Conservation (phyloP, 2,329 filamentous ascomycete species). For the Ophiosphaerella narmari region DNA sequence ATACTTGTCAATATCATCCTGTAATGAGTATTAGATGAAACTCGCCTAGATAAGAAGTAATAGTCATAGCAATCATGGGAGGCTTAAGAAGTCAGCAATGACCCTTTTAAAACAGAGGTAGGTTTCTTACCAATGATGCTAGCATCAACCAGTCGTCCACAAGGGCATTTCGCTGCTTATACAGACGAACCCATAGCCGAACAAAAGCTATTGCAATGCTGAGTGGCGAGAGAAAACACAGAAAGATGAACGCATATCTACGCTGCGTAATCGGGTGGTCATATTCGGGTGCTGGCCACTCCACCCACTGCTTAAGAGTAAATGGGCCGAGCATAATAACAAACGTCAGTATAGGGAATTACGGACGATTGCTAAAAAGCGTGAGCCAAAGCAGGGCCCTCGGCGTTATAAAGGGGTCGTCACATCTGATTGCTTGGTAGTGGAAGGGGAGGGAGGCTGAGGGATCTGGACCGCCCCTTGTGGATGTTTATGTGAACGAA, state of each 20-base stretch:
- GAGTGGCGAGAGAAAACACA: constrained; percentile 11
- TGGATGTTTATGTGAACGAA: too few relatives aligned
- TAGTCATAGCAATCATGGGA: not conserved
- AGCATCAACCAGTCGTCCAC: constrained; percentile 23
- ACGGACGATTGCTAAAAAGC: too few relatives aligned
- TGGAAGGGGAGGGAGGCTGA: too few relatives aligned
- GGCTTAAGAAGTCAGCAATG: not conserved
- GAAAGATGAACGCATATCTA: constrained; percentile 9
- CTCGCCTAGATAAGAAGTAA: not conserved
- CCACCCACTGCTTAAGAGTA: not conserved
- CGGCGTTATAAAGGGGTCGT: too few relatives aligned
- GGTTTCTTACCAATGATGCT: constrained; percentile 11
- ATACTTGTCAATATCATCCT: not conserved
- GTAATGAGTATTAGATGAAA: not conserved
- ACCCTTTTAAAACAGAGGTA: not conserved
- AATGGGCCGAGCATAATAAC: too few relatives aligned
- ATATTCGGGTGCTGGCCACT: constrained; percentile 22
- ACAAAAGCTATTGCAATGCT: constrained; percentile 11
- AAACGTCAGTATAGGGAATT: too few relatives aligned
- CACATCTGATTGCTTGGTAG: too few relatives aligned
- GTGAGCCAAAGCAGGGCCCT: too few relatives aligned
- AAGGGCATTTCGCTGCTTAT: constrained; percentile 16
- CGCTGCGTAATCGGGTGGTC: constrained; percentile 9
- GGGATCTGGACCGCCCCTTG: too few relatives aligned
- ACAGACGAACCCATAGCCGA: constrained; percentile 15